phyloP scores from a whole-genome alignment of 2,329 filamentous ascomycete genomes.

The Aspergillus aculeatus region DNA sequence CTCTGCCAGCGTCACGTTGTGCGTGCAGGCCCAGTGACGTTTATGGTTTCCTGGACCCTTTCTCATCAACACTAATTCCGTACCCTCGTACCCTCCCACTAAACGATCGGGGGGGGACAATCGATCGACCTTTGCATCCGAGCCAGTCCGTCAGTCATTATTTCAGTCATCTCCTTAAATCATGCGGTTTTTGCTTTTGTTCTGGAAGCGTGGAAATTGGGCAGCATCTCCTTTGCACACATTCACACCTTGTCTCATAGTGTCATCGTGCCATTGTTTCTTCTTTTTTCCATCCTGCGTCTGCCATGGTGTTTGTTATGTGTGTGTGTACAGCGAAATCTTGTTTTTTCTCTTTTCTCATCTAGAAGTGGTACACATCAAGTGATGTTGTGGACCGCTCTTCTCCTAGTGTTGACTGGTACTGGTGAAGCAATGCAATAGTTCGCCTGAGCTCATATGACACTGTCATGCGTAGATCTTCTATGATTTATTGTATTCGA shows the following conservation, averaged over 20 bases:
- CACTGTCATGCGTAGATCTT: background rate
- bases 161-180: conserved; percentile 9
- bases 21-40: conserved; percentile 15
- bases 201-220: conserved; percentile 25
- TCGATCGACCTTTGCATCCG: conserved; percentile 24
- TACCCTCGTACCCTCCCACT: conserved; percentile 2
- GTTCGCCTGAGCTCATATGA: background rate
- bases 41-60: conserved; percentile 9
- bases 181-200: conserved; percentile 18
- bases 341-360: background rate
- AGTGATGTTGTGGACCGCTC: background rate
- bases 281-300: conserved; percentile 15
- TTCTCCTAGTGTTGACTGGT: background rate
- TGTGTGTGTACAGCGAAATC: conserved; percentile 8
- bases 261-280: conserved; percentile 22
- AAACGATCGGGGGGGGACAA: background rate
- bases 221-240: conserved; percentile 27
- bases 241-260: conserved; percentile 28
- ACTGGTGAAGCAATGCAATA: background rate
- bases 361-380: background rate
- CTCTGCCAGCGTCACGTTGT: conserved; percentile 8
- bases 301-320: conserved; percentile 9
- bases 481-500: background rate
- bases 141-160: conserved; percentile 27
- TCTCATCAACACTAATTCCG: conserved; percentile 16